These are phyloP conservation scores for Colletotrichum graminicola DNA, from an alignment of 2,329 filamentous ascomycete genomes.

Conservation along the genomic window DNA sequence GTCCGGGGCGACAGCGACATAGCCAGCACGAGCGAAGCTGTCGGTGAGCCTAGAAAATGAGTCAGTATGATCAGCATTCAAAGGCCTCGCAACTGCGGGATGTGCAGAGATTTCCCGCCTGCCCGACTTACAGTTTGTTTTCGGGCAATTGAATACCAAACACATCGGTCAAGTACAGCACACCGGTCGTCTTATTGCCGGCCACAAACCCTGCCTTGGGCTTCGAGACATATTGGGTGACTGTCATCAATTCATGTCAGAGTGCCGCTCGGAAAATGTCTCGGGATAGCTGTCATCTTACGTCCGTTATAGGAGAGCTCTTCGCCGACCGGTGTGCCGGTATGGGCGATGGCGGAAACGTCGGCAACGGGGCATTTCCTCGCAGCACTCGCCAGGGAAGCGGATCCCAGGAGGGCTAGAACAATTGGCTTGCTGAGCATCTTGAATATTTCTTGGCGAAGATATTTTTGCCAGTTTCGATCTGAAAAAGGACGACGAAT, in stretches of 20 bases:
- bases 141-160: conserved; percentile 51
- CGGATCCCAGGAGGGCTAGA: conserved; percentile 21
- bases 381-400: conserved; percentile 15
- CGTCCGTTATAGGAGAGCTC: conserved; percentile 28
- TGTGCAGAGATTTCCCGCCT: too few species aligned
- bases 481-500: too few species aligned
- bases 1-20: conserved; percentile 74
- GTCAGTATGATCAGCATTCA: background rate
- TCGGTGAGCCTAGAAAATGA: conserved; percentile 63
- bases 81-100: too few species aligned
- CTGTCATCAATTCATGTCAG: background rate
- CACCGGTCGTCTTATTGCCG: conserved; percentile 21
- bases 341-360: conserved; percentile 34
- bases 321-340: conserved; percentile 35
- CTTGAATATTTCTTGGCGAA: conserved; percentile 5
- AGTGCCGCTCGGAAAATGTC: background rate
- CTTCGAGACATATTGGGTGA: conserved; percentile 39
- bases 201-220: conserved; percentile 18
- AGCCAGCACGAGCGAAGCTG: conserved; percentile 75
- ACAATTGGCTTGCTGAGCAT: conserved; percentile 32
- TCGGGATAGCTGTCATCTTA: background rate
- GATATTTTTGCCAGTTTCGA: background rate
- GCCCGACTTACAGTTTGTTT: conserved; percentile 43
- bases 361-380: conserved; percentile 30
- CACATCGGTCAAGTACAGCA: conserved; percentile 51